Conservation (phyloP, 2,329 filamentous ascomycete genomes). For the Cryphonectria naterciae region DNA sequence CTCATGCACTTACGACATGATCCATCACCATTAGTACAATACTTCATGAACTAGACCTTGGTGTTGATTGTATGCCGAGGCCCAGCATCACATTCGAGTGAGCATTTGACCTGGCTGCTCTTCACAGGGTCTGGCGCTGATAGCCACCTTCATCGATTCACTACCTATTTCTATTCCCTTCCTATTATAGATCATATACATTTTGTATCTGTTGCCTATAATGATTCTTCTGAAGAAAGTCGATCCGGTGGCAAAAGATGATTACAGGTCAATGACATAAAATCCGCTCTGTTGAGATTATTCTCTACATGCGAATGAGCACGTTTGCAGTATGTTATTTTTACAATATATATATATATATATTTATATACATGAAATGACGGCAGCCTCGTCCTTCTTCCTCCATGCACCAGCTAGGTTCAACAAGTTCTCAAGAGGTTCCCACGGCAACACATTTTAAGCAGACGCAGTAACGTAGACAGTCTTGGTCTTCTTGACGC, state of each 20-base stretch:
- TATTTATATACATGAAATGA: conserved; percentile 10
- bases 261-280: background rate
- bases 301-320: background rate
- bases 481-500: conserved; percentile 28
- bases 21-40: too few relatives aligned
- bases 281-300: background rate
- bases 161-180: too few relatives aligned
- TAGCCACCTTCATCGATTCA: too few relatives aligned
- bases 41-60: too few relatives aligned
- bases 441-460: background rate
- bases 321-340: background rate
- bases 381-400: background rate
- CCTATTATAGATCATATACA: too few relatives aligned
- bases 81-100: too few relatives aligned
- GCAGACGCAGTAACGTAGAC: conserved; percentile 27
- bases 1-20: too few relatives aligned
- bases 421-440: background rate
- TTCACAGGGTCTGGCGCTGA: too few relatives aligned
- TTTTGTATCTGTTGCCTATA: too few relatives aligned
- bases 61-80: too few relatives aligned
- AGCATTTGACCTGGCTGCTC: too few relatives aligned
- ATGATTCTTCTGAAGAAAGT: background rate
- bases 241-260: background rate
- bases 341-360: conserved; percentile 15
- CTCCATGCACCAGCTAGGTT: background rate